Evolutionary conservation across 139 green algal species (phyloP), one percentile per base, ranked within the genome.

Genomic region (Chlamydomonas incerta): DNA sequence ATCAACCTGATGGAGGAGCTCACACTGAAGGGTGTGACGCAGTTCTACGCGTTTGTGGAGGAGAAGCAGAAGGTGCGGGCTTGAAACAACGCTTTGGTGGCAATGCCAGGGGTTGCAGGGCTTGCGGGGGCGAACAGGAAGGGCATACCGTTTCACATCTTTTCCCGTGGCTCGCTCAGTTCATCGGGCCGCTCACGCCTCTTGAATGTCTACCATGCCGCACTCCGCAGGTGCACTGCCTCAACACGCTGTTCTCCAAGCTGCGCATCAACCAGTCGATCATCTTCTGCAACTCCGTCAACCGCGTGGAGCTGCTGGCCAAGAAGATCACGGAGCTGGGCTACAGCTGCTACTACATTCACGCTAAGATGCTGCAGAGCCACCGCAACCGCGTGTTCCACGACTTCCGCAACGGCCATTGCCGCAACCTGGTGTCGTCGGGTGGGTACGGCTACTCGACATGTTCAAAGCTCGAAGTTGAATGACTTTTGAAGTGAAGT

Each of bases 1-100:
- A 99, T 99, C 87, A 99, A 99, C 92, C 92, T 99, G 17, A 99
- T 99, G 98, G 98, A 99, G 73, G 97, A 99, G 94, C 95, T 99
- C 31, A 99, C 98, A 6, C 94, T 99, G 3, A 99, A 99, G 91
- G 98, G 98, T 79, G 77, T 95, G n/a, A 92, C 90, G 77, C 96
- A 99, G 93, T 99, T 97, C 90, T 99, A 99, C 86, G 98, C 98
- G 0, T 99, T 99, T 91, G 98, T 99, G 73, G 96, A 99, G 93
- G 98, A 99, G 93, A 95, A 93, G 85, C 98, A 99, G 91, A 99
- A 99, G 92, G 92, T 97, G 65, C 91, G 95, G 86, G 34, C 10
- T 10, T 15, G 11, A 33, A 29, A n/a, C n/a, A n/a, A n/a, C n/a
- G n/a, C n/a, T n/a, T n/a, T n/a, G n/a, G n/a, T n/a, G n/a, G n/a